Evolutionary conservation across 2,329 filamentous ascomycete genomes (phyloP).

Genomic region (Stachybotrys elegans): DNA sequence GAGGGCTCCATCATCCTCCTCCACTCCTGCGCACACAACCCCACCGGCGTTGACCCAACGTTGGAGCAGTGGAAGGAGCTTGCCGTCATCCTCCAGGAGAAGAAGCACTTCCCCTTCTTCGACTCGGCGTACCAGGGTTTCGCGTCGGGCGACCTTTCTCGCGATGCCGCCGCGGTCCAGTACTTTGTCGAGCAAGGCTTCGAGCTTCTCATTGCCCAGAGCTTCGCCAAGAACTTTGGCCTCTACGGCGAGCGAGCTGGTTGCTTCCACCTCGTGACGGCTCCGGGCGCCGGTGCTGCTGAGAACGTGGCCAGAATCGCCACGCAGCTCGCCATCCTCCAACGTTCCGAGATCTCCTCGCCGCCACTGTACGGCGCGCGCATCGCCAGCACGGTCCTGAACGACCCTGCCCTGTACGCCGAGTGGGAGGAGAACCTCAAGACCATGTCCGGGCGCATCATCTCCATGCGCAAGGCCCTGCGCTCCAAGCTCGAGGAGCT

Average conservation of each 20-base stretch:
- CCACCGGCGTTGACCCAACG: slow-evolving; percentile 92
- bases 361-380: slow-evolving; percentile 91
- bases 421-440: slow-evolving; percentile 91
- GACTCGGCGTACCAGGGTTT: slow-evolving; percentile 98
- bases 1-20: slow-evolving; percentile 81
- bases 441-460: slow-evolving; percentile 95
- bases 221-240: slow-evolving; percentile 97
- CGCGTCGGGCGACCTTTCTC: slow-evolving; percentile 80
- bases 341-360: slow-evolving; percentile 96
- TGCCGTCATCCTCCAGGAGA: slow-evolving; percentile 67
- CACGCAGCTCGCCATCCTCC: slow-evolving; percentile 87
- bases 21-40: slow-evolving; percentile 96
- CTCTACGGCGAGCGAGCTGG: slow-evolving; percentile 95
- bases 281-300: slow-evolving; percentile 62
- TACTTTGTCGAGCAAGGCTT: slow-evolving; percentile 93
- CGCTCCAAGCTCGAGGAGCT: slow-evolving; percentile 77
- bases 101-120: slow-evolving; percentile 95
- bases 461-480: slow-evolving; percentile 78
- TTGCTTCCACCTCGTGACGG: slow-evolving; percentile 89
- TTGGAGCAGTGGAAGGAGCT: slow-evolving; percentile 92
- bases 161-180: slow-evolving; percentile 86
- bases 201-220: slow-evolving; percentile 82
- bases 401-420: slow-evolving; percentile 73
- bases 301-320: slow-evolving; percentile 62
- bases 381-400: slow-evolving; percentile 79